Conservation (phyloP, 176 grass and related monocot species). For the Hyparrhenia diplandra region DNA sequence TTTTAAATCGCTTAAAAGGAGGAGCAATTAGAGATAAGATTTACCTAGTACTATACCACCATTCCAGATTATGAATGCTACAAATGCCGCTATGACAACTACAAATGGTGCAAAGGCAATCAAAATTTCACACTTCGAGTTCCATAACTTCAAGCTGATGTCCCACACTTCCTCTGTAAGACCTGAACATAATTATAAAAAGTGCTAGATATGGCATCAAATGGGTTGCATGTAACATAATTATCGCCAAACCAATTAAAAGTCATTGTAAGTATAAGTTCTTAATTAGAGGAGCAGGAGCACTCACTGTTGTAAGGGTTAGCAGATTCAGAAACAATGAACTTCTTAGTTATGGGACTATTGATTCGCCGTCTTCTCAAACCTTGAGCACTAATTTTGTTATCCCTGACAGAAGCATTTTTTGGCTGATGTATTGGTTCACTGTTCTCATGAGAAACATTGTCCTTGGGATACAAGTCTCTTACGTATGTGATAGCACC, state of each 20-base stretch:
- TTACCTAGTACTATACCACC: constrained; percentile 92
- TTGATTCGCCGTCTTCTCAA: constrained; percentile 64
- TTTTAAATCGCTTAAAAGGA: constrained; percentile 11
- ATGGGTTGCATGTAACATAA: background rate
- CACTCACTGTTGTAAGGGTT: constrained; percentile 25
- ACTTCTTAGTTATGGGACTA: constrained; percentile 17
- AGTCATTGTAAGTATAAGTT: background rate
- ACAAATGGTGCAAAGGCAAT: constrained; percentile 65
- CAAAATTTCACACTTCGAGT: constrained; percentile 50
- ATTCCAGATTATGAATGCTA: constrained; percentile 76
- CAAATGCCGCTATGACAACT: constrained; percentile 53
- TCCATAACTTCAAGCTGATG: constrained; percentile 55
- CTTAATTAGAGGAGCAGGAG: constrained; percentile 19
- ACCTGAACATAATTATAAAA: constrained; percentile 46
- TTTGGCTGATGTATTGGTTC: constrained; percentile 25
- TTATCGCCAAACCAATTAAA: background rate
- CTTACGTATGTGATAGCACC: constrained; percentile 50
- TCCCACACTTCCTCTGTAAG: constrained; percentile 49
- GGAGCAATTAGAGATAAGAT: constrained; percentile 16
- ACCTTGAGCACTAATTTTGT: constrained; percentile 26
- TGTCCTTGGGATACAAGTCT: constrained; percentile 37
- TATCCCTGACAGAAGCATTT: constrained; percentile 9
- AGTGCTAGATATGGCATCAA: background rate
- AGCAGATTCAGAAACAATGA: constrained; percentile 28
- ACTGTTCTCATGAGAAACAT: constrained; percentile 25